Percentiles rank a stretch among this genome's conserved stretches.
Evolutionary conservation across 2,329 filamentous ascomycete species (phyloP).

Genomic region (Cyanodermella asteris): DNA sequence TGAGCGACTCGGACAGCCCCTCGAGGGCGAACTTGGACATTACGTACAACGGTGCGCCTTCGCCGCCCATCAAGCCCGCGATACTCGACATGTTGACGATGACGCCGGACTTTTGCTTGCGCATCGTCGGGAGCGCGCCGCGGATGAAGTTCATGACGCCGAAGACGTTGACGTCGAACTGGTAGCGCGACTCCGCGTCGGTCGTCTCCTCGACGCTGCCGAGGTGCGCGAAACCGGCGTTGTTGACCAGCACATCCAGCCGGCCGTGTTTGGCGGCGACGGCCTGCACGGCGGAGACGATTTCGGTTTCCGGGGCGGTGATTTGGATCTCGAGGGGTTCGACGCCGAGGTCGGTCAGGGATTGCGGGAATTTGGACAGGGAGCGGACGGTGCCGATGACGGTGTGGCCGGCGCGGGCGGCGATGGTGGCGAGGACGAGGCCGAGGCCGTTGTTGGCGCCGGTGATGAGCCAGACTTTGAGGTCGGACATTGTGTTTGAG

Average conservation of each 20-base stretch:
- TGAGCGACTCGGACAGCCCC: slow-evolving; percentile 21
- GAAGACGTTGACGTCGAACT: slow-evolving; percentile 10
- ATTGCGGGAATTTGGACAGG: slow-evolving; percentile 2
- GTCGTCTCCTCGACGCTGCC: slow-evolving; percentile 9
- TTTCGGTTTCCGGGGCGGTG: slow-evolving; percentile 4
- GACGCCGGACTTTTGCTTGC: slow-evolving; percentile 6
- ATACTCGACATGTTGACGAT: slow-evolving; percentile 10
- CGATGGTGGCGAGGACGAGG: slow-evolving; percentile 6
- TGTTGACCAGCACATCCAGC: slow-evolving; percentile 12
- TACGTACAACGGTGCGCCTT: slow-evolving; percentile 1
- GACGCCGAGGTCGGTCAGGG: slow-evolving; percentile 5
- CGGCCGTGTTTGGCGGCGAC: slow-evolving; percentile 2
- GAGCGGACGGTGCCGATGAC: slow-evolving; percentile 12
- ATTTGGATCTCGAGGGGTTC: slow-evolving; percentile 8
- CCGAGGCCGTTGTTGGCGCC: slow-evolving; percentile 12
- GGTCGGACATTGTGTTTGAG: slow-evolving; percentile 2
- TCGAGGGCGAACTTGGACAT: slow-evolving; percentile 8
- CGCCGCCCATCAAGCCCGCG: slow-evolving; percentile 5
- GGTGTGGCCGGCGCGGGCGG: slow-evolving; percentile 7
- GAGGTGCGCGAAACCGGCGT: slow-evolving; percentile 10
- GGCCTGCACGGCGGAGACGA: slow-evolving; percentile 4
- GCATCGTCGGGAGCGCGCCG: slow-evolving; percentile 9
- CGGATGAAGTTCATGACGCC: slow-evolving; percentile 8
- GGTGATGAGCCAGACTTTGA: slow-evolving; percentile 11
- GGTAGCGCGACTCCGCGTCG: slow-evolving; percentile 4